Conservation (phyloP, 192 early-diverging fungal genomes). For the Podochytrium sp. region DNA sequence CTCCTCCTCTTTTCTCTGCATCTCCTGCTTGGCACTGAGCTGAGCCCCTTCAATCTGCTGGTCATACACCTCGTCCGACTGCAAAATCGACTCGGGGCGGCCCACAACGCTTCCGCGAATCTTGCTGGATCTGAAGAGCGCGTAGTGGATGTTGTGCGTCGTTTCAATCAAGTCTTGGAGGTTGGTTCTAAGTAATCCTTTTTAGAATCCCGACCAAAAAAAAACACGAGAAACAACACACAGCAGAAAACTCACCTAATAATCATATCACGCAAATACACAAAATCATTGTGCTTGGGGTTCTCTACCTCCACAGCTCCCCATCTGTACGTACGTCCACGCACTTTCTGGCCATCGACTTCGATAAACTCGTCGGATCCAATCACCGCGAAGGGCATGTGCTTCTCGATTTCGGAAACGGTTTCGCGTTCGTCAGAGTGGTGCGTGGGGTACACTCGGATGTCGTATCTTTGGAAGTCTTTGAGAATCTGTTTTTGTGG, state of each 20-base stretch:
- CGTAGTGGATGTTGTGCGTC: constrained; percentile 94
- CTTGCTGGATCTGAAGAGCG: constrained; percentile 93
- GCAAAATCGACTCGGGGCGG: constrained; percentile 78
- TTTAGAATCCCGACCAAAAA: constrained; percentile 6
- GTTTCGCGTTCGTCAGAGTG: constrained; percentile 74
- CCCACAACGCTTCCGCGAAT: constrained; percentile 65
- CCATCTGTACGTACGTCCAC: constrained; percentile 95
- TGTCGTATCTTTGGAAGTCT: constrained; percentile 68
- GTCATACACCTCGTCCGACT: constrained; percentile 82
- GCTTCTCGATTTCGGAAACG: constrained; percentile 61
- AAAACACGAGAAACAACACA: not conserved
- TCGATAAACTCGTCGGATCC: constrained; percentile 86
- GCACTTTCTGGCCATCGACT: constrained; percentile 81
- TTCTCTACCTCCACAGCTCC: constrained; percentile 97
- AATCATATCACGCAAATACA: constrained; percentile 69
- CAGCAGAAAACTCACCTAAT: constrained; percentile 15
- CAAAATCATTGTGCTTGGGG: constrained; percentile 96
- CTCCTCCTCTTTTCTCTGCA: constrained; percentile 76
- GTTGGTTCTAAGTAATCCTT: constrained; percentile 72
- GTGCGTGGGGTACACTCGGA: constrained; percentile 74
- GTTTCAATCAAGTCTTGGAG: constrained; percentile 97
- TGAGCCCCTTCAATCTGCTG: constrained; percentile 70
- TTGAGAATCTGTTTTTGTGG: constrained; percentile 54
- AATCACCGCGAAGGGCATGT: constrained; percentile 95
- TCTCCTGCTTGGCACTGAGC: constrained; percentile 62